Evolutionary conservation across 306 rosid genomes (phyloP), one percentile per base, ranked within the genome.

Genomic region (Coriaria nepalensis): DNA sequence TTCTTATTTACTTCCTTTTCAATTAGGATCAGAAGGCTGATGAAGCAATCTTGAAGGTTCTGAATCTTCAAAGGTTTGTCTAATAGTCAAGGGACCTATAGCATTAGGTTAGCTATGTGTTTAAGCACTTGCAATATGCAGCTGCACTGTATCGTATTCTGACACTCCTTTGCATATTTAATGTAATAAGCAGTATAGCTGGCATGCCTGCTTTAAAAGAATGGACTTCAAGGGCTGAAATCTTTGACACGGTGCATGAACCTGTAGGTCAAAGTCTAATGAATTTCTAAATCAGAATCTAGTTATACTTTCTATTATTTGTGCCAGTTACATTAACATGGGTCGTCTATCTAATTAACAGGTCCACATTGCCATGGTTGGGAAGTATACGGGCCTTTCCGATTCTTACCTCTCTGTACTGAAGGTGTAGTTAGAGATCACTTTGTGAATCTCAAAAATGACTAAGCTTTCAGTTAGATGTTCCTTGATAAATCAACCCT

Each of bases 351-450:
- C 9, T 46, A 6, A 34, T 41, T 47, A 35, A 43, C 82, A 90
- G 98, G 95, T 90, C 51, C 78, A 78, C 56, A 85, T 90, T 73
- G 94, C 94, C 40, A 79, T 90, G 80, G 95, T 90, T 40, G 98
- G 98, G 65, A 90, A 90, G 61, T 90, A 90, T 61, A 85, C 98
- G 7, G 88, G 81, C 41, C 92, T 90, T 49, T 63, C 83, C 13
- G 98, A 90, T 82, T 75, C 95, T 37, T 90, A 90, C 76, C 93
- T 90, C 58, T 90, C 98, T 65, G 87, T 90, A 43, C 47, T 75
- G 42, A 90, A 85, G 94, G 98, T 90, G 57, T 53, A 42, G 9
- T 44, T 42, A 48, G 37, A 56, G 40, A 32, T 34, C 52, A 40
- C 14, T 40, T 59, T n/a, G 40, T 39, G 33, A 36, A 51, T 41